Base-by-base conservation (phyloP, 1,139 yeast genomes). In the Kodamaea plutei region DNA sequence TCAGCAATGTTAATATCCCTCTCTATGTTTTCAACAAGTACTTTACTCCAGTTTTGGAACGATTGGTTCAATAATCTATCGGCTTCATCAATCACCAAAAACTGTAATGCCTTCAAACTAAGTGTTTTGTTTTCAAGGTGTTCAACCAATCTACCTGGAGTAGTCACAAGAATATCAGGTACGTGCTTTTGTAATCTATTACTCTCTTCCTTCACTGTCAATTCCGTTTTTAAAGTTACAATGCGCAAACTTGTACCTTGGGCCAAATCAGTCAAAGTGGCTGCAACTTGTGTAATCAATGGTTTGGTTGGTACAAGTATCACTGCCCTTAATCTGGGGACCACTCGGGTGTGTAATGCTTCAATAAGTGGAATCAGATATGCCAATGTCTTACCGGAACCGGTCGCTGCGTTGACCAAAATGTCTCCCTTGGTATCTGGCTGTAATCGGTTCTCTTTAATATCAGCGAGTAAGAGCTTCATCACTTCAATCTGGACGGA, bases 91-190 rank as follows among this genome's bases (percentile, higher is more conserved):
- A 91, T 75, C 3, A 91, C 84, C 44, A 93, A 63, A 54, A 73
- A 87, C 41, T 76, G 68, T 37, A 91, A 63, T 36, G 70, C 63
- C 14, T 61, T 55, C 35, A 87, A 54, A 35, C 54, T 55, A 10
- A 73, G 44, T 6, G 62, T 45, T 6, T 55, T 55, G 20, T 53
- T 50, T 22, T 62, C 58, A 26, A 89, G 54, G 56, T 91, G 98
- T 44, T 93, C 98, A 9, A 91, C 96, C 27, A 91, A 62, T 52
- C 98, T 72, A 39, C 99, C 99, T 0, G 99, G 98, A 0, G 98
- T 87, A 5, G 88, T 65, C 2, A 91, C 73, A 2, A 91, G 49
- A 6, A 91, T 75, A 56, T 91, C 97, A 0, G 96, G 95, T 2
- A 61, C 65, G 22, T 64, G 58, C 2, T 46, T 50, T 5, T 36